phyloP scores from a whole-genome alignment of 2,329 filamentous ascomycete species.

The Fusarium sp. region DNA sequence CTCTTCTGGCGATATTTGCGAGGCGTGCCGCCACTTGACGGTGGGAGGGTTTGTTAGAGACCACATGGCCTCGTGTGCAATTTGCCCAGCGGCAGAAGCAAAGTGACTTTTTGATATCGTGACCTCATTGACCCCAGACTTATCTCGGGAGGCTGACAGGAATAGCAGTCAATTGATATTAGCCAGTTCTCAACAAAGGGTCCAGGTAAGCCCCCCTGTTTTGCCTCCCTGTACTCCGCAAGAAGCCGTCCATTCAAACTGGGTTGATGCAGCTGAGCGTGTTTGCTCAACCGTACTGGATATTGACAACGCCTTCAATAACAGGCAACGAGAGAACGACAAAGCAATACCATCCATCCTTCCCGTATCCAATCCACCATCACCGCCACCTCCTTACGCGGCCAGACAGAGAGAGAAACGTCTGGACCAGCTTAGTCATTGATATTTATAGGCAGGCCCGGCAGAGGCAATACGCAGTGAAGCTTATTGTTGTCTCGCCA shows the following conservation, averaged over 20 bases:
- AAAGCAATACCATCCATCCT: neutral
- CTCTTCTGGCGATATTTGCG: slow-evolving; percentile 18
- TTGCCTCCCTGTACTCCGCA: neutral
- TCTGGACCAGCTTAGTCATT: slow-evolving; percentile 9
- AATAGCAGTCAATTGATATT: neutral
- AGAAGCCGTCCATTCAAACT: neutral
- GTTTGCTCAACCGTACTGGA: neutral
- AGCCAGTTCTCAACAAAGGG: neutral
- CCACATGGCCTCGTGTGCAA: slow-evolving; percentile 20
- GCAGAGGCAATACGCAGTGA: neutral
- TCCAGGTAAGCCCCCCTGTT: neutral
- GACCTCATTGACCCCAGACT: neutral
- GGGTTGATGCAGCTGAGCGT: neutral
- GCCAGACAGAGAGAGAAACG: neutral
- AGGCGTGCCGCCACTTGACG: slow-evolving; percentile 29
- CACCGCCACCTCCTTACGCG: slow-evolving; percentile 14
- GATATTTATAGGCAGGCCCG: neutral
- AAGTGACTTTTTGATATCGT: slow-evolving; percentile 8
- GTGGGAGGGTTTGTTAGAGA: slow-evolving; percentile 11
- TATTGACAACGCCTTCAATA: neutral
- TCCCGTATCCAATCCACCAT: neutral
- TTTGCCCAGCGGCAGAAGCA: slow-evolving; percentile 17
- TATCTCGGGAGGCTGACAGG: slow-evolving; percentile 1
- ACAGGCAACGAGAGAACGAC: slow-evolving; percentile 1
- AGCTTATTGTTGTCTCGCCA: slow-evolving; percentile 2